Evolutionary conservation across 345 rosid genomes (phyloP), one percentile per base, ranked within the genome.

Genomic region (Populus nigra): DNA sequence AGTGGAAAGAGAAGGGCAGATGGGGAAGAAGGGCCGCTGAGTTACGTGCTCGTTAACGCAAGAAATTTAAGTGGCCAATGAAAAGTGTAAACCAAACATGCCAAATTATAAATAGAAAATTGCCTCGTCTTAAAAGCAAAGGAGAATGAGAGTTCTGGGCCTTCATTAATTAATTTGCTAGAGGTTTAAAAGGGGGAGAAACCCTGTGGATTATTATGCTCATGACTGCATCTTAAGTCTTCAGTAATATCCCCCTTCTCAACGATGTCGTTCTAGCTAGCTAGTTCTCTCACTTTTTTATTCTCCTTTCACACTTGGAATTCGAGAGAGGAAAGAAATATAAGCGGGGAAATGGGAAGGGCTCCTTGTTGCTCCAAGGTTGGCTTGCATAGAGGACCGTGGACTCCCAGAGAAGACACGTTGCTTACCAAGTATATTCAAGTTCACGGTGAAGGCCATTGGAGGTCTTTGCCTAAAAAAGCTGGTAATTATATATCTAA

Each of bases 291-390:
- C 33, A 5, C 20, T 10, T 13, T 63, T 4, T 65, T 17, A 7
- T 65, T 72, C 13, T 16, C 61, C 17, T 17, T 20, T 5, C 17
- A 38, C 50, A 8, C 23, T n/a, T 12, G 10, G 4, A 11, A 22
- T 33, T 6, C 13, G 39, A 68, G 31, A 76, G 75, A 73, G 73
- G 69, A 2, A 43, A 2, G 15, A 61, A 80, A 66, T 76, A 71
- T 66, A 74, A 78, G 27, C 38, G 18, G 31, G 27, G 72, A 61
- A 65, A 89, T 89, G 94, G 94, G 90, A 68, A 80, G 91, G 55
- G 84, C 89, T 72, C 92, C 91, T 13, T 87, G 92, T 79, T 88
- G 94, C 65, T 81, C 92, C 1, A 88, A 88, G 85, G 89, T 87
- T 8, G 94, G 92, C 16, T 80, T 88, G 75, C 91, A 85, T 38